phyloP scores from a whole-genome alignment of 345 rosid species.

The Xanthoceras sorbifolium region DNA sequence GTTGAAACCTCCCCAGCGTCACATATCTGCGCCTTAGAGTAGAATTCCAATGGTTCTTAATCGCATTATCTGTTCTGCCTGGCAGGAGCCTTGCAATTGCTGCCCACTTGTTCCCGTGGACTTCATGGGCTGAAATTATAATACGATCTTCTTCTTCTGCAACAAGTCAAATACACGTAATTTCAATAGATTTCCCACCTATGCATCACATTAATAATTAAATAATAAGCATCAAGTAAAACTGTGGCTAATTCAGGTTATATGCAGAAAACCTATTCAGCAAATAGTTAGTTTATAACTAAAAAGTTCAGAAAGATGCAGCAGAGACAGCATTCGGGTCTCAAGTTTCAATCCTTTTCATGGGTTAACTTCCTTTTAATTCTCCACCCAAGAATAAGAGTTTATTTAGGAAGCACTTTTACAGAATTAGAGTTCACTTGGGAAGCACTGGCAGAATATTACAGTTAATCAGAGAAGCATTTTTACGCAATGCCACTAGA shows the following conservation, averaged over 20 bases:
- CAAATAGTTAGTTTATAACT: neutral
- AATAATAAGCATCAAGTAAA: neutral
- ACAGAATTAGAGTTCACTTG: neutral
- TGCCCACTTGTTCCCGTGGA: slow-evolving; percentile 95
- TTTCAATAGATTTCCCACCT: slow-evolving; percentile 9
- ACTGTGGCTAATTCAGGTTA: neutral
- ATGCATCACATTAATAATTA: slow-evolving; percentile 1
- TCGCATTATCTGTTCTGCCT: slow-evolving; percentile 86
- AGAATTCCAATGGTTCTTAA: slow-evolving; percentile 95
- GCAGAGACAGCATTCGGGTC: neutral
- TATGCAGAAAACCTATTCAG: neutral
- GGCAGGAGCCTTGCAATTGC: slow-evolving; percentile 76
- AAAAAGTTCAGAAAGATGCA: neutral
- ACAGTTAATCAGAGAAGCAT: neutral
- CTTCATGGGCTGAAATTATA: slow-evolving; percentile 65
- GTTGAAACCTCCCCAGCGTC: slow-evolving; percentile 36
- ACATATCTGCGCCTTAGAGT: slow-evolving; percentile 62
- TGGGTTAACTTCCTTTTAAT: neutral
- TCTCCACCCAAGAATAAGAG: neutral
- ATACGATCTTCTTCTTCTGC: slow-evolving; percentile 82
- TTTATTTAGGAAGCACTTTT: neutral
- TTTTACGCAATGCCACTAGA: neutral
- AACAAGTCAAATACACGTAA: slow-evolving; percentile 18
- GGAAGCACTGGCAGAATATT: neutral
- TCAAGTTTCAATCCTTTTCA: neutral